Conservation (phyloP, 371 early-diverging fungal species). For the Mucor plumbeus region DNA sequence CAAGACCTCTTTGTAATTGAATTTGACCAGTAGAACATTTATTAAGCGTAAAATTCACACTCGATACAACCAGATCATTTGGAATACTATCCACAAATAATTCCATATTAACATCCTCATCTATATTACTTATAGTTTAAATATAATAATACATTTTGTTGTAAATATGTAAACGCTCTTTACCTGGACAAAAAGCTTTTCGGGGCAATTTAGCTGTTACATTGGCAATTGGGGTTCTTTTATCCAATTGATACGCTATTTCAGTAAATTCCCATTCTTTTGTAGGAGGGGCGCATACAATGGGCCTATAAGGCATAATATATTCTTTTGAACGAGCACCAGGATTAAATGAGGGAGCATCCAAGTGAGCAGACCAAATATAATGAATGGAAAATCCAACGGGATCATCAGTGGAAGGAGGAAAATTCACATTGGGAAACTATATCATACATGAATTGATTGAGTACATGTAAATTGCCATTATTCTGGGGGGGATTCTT, state of each 20-base stretch:
- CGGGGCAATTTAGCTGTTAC: constrained; percentile 35
- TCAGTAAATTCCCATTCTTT: constrained; percentile 38
- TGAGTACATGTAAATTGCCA: background rate
- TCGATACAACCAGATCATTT: constrained; percentile 22
- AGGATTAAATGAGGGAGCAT: constrained; percentile 41
- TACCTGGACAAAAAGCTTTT: constrained; percentile 48
- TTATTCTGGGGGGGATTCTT: no score
- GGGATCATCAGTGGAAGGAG: constrained; percentile 45
- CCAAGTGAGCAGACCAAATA: constrained; percentile 58
- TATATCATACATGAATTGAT: constrained; percentile 14
- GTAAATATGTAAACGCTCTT: background rate
- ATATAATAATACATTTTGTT: no score
- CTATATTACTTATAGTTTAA: constrained; percentile 8
- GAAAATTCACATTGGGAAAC: constrained; percentile 52
- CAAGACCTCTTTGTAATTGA: constrained; percentile 38
- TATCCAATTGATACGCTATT: constrained; percentile 30
- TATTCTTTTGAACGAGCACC: constrained; percentile 40
- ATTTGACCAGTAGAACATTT: constrained; percentile 38
- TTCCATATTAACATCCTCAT: constrained; percentile 30
- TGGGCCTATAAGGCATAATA: constrained; percentile 31
- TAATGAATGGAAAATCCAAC: constrained; percentile 39
- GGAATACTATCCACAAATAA: constrained; percentile 28
- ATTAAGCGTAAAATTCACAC: constrained; percentile 25
- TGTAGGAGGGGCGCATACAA: constrained; percentile 30
- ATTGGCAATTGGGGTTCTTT: constrained; percentile 30